Conservation (phyloP, 2,329 filamentous ascomycete genomes). For the Fusarium decemcellulare region DNA sequence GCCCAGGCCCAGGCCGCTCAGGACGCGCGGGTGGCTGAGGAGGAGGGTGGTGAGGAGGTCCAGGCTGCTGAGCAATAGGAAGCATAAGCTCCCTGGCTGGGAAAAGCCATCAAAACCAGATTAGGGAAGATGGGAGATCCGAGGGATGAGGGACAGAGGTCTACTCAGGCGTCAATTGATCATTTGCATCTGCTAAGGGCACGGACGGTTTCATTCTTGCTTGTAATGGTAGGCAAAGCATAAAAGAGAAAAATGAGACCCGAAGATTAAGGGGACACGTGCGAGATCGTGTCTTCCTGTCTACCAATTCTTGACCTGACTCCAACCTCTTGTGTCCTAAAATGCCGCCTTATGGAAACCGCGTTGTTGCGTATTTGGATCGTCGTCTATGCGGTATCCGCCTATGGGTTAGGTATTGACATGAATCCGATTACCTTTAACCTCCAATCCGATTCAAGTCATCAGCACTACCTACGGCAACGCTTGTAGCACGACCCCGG, state of each 20-base stretch:
- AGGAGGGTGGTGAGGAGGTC: constrained; percentile 71
- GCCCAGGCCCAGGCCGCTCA: constrained; percentile 75
- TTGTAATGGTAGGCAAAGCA: constrained; percentile 56
- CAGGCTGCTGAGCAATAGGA: constrained; percentile 61
- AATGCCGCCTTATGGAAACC: no score
- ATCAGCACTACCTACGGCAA: no score
- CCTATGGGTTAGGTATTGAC: no score
- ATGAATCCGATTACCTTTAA: no score
- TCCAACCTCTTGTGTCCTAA: constrained; percentile 2
- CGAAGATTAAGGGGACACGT: constrained; percentile 50
- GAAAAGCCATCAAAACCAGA: constrained; percentile 42
- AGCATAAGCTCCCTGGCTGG: constrained; percentile 39
- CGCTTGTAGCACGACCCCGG: no score
- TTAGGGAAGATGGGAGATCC: constrained; percentile 43
- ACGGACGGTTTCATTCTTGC: constrained; percentile 57
- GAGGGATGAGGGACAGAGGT: constrained; percentile 52
- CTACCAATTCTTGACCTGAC: constrained; percentile 34
- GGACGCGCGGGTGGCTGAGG: constrained; percentile 71
- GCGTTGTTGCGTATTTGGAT: no score
- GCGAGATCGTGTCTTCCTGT: constrained; percentile 41
- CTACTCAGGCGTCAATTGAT: constrained; percentile 59
- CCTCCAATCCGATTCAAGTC: no score
- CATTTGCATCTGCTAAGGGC: constrained; percentile 59
- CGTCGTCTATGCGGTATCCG: no score
- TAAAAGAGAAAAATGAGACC: constrained; percentile 54